A percentile compares a stretch with the other conserved stretches of the same genome.
These are phyloP conservation scores for Botrytis porri DNA, from an alignment of 2,329 filamentous ascomycete genomes.

Conservation along the genomic window DNA sequence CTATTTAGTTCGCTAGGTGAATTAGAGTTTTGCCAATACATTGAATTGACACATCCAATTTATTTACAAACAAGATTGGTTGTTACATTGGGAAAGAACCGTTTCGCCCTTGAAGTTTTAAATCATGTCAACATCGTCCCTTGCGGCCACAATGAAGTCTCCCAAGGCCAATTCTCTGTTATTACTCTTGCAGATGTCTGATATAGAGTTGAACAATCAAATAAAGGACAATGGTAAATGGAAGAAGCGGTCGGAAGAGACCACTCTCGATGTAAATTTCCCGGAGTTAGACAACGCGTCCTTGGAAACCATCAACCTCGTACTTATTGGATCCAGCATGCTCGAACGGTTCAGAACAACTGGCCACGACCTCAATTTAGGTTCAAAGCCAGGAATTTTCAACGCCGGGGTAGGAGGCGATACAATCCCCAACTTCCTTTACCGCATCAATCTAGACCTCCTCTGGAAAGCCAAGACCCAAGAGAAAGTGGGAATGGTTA, in stretches of 20 bases:
- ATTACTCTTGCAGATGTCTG: not conserved
- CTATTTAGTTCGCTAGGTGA: not conserved
- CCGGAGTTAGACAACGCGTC: not conserved
- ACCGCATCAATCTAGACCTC: conserved; percentile 18
- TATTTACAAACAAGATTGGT: not conserved
- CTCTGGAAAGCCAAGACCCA: not conserved
- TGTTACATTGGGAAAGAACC: not conserved
- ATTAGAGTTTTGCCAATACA: not conserved
- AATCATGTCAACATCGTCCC: not conserved
- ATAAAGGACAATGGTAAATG: conserved; percentile 11
- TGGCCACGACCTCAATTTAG: conserved; percentile 10
- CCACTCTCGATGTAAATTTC: conserved; percentile 9
- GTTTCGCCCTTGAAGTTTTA: not conserved
- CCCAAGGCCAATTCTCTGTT: not conserved
- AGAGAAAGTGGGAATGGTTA: conserved; percentile 14
- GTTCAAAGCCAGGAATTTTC: conserved; percentile 15
- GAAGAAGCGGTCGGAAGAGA: conserved; percentile 14
- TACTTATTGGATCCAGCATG: conserved; percentile 24
- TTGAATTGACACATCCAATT: not conserved
- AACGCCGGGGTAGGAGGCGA: conserved; percentile 24
- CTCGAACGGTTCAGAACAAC: conserved; percentile 22
- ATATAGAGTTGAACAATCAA: not conserved
- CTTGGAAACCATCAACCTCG: not conserved
- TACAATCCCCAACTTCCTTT: conserved; percentile 22
- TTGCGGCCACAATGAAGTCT: not conserved